Evolutionary conservation across 306 rosid genomes (phyloP).

Genomic region (Adenanthera pavonina): DNA sequence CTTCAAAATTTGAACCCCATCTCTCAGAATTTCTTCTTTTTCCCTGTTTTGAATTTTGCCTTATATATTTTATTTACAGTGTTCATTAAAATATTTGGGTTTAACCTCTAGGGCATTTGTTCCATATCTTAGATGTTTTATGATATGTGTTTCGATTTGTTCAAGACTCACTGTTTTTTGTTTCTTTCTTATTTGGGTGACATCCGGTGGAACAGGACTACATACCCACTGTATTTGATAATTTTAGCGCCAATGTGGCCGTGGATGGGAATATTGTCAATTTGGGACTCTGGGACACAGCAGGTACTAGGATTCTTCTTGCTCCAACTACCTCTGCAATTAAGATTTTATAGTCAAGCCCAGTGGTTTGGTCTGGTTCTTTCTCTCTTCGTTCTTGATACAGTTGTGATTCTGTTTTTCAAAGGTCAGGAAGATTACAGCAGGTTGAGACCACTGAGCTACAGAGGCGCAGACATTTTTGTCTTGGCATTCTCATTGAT

Average conservation of each 20-base stretch:
- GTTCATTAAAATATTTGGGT: background rate
- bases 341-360: conserved; percentile 20
- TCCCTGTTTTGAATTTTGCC: conserved; percentile 32
- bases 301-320: conserved; percentile 59
- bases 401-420: conserved; percentile 38
- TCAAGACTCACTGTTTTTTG: conserved; percentile 10
- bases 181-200: background rate
- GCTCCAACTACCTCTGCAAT: background rate
- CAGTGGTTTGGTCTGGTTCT: conserved; percentile 14
- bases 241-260: conserved; percentile 95
- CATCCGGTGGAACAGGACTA: conserved; percentile 69
- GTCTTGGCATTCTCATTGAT: conserved; percentile 90
- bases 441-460: conserved; percentile 96
- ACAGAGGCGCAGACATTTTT: conserved; percentile 95
- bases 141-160: conserved; percentile 15
- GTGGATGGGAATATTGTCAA: conserved; percentile 93
- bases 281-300: conserved; percentile 98
- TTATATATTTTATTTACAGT: background rate
- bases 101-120: conserved; percentile 2
- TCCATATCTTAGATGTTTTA: conserved; percentile 8
- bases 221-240: conserved; percentile 93
- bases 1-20: conserved; percentile 6
- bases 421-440: conserved; percentile 98
- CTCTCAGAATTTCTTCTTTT: conserved; percentile 24
- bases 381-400: conserved; percentile 4